Evolutionary conservation across 2,329 filamentous ascomycete species (phyloP).

Genomic region (Exophiala xenobiotica): DNA sequence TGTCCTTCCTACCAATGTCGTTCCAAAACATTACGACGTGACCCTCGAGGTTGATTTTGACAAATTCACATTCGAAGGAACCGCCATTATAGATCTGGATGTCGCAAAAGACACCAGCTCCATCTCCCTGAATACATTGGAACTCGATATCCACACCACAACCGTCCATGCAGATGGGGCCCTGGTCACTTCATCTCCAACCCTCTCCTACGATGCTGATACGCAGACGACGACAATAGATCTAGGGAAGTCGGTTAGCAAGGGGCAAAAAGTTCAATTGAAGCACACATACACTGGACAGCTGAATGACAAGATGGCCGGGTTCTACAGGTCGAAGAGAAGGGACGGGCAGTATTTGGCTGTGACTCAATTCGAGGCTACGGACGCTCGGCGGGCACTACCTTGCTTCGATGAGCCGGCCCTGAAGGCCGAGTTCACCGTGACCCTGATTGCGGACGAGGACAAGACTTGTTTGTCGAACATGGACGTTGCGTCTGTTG

Average conservation of each 20-base stretch:
- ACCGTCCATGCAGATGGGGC: conserved; percentile 64
- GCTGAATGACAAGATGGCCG: conserved; percentile 93
- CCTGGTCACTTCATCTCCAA: conserved; percentile 60
- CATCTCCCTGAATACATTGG: conserved; percentile 82
- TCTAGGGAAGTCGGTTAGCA: conserved; percentile 70
- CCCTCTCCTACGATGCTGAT: conserved; percentile 71
- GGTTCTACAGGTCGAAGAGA: conserved; percentile 93
- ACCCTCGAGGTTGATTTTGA: conserved; percentile 88
- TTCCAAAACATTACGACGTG: conserved; percentile 87
- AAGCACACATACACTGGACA: conserved; percentile 75
- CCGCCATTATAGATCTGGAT: conserved; percentile 81
- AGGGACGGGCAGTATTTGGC: conserved; percentile 78
- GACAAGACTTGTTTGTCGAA: conserved; percentile 90
- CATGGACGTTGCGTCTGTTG: conserved; percentile 87
- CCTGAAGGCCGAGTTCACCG: conserved; percentile 87
- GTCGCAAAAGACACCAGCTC: conserved; percentile 80
- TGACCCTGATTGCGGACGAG: conserved; percentile 88
- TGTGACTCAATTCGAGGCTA: conserved; percentile 94
- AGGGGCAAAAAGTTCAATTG: conserved; percentile 74
- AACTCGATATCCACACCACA: conserved; percentile 77
- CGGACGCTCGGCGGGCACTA: conserved; percentile 87
- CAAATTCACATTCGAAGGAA: conserved; percentile 82
- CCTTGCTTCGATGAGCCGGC: conserved; percentile 96
- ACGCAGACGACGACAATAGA: conserved; percentile 79
- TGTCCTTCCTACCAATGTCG: conserved; percentile 86